Base-by-base conservation (phyloP, 1,139 yeast species). In the Magnusiomyces sp. region DNA sequence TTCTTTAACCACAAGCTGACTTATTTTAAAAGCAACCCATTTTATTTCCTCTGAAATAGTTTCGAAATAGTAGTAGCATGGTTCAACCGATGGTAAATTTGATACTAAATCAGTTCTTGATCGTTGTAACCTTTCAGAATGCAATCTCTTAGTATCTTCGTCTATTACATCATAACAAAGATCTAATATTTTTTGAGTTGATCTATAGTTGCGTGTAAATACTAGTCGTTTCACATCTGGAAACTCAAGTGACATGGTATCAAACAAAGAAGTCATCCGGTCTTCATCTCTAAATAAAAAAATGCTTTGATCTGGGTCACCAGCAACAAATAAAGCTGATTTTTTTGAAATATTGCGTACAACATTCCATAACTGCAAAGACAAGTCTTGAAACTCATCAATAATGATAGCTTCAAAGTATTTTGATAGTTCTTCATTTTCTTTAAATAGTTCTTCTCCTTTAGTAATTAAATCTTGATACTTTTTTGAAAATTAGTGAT, bases 231-330 rank as follows among this genome's bases (percentile, higher is more conserved):
- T 56, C 1, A 65, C 59, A 5, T 64, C 52, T 0, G 68, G 67
- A 56, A 77, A 83, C 52, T 71, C 66, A 0, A 64, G 59, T 33
- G 65, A 64, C 89, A 92, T 81, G 13, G 71, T 70, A 34, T 67
- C 68, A 59, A 92, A 87, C 58, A 87, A 89, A 14, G 17, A 27
- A 2, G 2, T 5, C 11, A 36, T 20, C 1, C 50, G 32, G 16
- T 71, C 71, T 0, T 83, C 73, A 43, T 81, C 80, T 0, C 97
- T 97, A 59, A 85, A 81, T 55, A 97, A 88, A 63, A 90, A 92
- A 31, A 92, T 92, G 61, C 95, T 83, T 65, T 92, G 97, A 65
- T 92, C 96, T 0, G 97, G 95, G 60, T 92, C 98, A 1, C 98
- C 98, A 0, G 92, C 97, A 1, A 88, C 53, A 43, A 48, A 52